phyloP scores from a whole-genome alignment of 2,329 filamentous ascomycete species.

The Claviceps capensis region DNA sequence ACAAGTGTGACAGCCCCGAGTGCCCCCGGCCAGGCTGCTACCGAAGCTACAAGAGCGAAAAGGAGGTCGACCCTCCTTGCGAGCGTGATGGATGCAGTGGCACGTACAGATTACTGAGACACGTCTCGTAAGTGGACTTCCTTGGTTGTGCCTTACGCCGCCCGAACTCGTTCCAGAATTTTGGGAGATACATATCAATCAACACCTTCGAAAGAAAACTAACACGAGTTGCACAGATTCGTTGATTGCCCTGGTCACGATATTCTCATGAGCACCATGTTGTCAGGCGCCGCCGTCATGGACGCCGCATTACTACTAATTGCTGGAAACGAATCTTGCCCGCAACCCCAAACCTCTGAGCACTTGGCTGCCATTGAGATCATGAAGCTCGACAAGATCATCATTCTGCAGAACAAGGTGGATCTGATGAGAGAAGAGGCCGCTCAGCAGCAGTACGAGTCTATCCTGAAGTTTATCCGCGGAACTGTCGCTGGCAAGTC shows the following conservation, averaged over 20 bases:
- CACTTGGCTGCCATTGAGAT: constrained; percentile 98
- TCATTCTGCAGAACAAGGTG: constrained; percentile 99
- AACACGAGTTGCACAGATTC: constrained; percentile 38
- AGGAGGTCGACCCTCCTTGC: constrained; percentile 93
- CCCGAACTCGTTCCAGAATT: no score
- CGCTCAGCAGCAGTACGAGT: constrained; percentile 87
- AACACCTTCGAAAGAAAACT: constrained; percentile 2
- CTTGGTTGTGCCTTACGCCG: background rate
- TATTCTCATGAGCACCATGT: constrained; percentile 99
- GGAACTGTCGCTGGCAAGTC: constrained; percentile 91
- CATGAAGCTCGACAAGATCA: constrained; percentile 99
- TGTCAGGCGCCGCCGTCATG: constrained; percentile 99
- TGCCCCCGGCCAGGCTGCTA: constrained; percentile 94
- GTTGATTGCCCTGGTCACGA: constrained; percentile 99
- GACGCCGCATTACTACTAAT: constrained; percentile 93
- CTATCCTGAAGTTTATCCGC: constrained; percentile 95
- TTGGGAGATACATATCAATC: no score
- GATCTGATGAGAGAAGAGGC: constrained; percentile 95
- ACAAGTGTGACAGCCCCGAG: constrained; percentile 86
- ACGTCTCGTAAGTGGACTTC: constrained; percentile 63
- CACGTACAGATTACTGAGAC: constrained; percentile 75
- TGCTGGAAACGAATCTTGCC: constrained; percentile 95
- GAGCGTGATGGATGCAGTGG: constrained; percentile 85
- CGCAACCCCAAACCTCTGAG: constrained; percentile 95
- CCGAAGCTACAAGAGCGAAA: constrained; percentile 95